Evolutionary conservation across 768 basidiomycete genomes (phyloP).

Genomic region (Phylloporus sp.): DNA sequence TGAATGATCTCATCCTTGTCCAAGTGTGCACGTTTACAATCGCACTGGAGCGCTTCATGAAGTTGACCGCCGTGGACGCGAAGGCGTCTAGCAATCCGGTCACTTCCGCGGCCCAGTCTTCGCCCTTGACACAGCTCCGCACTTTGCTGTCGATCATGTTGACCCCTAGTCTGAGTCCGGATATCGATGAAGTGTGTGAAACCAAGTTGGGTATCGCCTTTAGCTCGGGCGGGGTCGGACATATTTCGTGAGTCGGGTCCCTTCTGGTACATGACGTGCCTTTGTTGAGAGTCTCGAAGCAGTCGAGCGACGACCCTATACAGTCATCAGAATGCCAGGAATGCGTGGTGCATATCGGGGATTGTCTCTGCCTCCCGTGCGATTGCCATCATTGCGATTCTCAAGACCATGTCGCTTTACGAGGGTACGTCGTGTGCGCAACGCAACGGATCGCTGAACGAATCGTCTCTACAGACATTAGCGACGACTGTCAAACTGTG

Average conservation of each 20-base stretch:
- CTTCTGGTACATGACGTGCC: neutral
- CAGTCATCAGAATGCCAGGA: slow-evolving; percentile 31
- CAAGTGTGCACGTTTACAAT: slow-evolving; percentile 50
- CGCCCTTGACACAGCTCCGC: slow-evolving; percentile 51
- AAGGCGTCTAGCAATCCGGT: slow-evolving; percentile 49
- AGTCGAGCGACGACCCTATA: slow-evolving; percentile 40
- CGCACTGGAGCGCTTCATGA: slow-evolving; percentile 48
- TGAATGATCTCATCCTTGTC: slow-evolving; percentile 17
- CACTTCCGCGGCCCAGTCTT: slow-evolving; percentile 32
- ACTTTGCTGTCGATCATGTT: slow-evolving; percentile 58
- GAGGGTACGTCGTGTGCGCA: slow-evolving; percentile 44
- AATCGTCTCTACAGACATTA: slow-evolving; percentile 44
- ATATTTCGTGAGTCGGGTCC: slow-evolving; percentile 41
- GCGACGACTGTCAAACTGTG: slow-evolving; percentile 64
- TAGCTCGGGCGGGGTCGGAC: slow-evolving; percentile 40
- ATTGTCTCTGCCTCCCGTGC: slow-evolving; percentile 66
- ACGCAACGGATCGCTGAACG: neutral
- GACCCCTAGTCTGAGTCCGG: slow-evolving; percentile 63
- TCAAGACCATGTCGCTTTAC: slow-evolving; percentile 68
- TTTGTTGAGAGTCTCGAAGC: slow-evolving; percentile 5
- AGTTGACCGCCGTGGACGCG: slow-evolving; percentile 43
- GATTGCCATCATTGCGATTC: slow-evolving; percentile 58
- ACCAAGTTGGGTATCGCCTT: slow-evolving; percentile 47
- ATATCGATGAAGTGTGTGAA: slow-evolving; percentile 65
- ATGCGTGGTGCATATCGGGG: slow-evolving; percentile 70